These are phyloP conservation scores for Penicillium aurantiogriseum DNA, from an alignment of 2,329 filamentous ascomycete genomes.

Conservation along the genomic window DNA sequence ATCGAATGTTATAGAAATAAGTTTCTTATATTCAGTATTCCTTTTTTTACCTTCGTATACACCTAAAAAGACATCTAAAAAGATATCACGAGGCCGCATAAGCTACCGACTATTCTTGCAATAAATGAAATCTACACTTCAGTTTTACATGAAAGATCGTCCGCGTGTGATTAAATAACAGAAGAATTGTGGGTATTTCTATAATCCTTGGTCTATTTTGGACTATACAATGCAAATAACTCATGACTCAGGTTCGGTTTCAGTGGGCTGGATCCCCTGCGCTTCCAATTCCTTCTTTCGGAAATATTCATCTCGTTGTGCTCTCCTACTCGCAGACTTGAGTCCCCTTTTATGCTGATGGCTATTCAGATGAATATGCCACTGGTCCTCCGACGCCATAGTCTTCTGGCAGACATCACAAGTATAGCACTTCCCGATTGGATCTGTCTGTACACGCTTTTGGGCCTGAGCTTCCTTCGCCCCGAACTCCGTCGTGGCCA, in stretches of 20 bases:
- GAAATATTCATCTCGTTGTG: conserved; percentile 35
- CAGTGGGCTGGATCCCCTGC: background rate
- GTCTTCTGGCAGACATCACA: conserved; percentile 70
- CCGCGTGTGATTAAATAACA: background rate
- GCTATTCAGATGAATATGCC: conserved; percentile 57
- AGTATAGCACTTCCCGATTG: conserved; percentile 49
- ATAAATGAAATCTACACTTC: background rate
- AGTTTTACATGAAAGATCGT: background rate
- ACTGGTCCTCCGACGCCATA: conserved; percentile 57
- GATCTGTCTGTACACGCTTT: conserved; percentile 40
- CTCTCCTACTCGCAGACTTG: conserved; percentile 39
- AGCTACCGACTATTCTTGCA: too few species aligned
- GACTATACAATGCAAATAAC: background rate
- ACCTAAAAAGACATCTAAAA: too few species aligned
- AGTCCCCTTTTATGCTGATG: conserved; percentile 58
- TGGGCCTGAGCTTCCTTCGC: conserved; percentile 54
- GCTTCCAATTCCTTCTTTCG: conserved; percentile 23
- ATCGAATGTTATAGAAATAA: too few species aligned
- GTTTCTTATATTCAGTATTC: too few species aligned
- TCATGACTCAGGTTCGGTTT: background rate
- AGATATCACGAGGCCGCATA: too few species aligned
- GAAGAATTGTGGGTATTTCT: conserved; percentile 1
- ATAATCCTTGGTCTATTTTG: background rate
- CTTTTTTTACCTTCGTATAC: too few species aligned
- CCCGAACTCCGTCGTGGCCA: conserved; percentile 57